Evolutionary conservation across 2,329 filamentous ascomycete genomes (phyloP).

Genomic region (Fusarium sp.): DNA sequence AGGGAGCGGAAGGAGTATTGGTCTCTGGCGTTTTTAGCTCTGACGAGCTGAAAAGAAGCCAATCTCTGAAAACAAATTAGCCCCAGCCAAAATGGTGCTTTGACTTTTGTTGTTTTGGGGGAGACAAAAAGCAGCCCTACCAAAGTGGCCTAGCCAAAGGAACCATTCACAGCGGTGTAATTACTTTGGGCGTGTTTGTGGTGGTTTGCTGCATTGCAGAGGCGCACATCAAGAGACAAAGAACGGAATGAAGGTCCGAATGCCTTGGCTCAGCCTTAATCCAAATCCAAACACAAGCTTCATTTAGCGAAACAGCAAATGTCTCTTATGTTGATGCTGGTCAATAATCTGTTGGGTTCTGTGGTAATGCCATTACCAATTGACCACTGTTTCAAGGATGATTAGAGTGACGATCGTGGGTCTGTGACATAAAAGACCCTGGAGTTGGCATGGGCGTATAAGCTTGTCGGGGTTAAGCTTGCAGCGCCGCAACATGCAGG

Average conservation of each 20-base stretch:
- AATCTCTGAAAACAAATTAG: constrained; percentile 18
- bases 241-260: background rate
- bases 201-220: background rate
- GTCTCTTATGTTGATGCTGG: background rate
- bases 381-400: background rate
- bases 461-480: constrained; percentile 33
- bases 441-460: constrained; percentile 26
- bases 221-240: background rate
- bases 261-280: background rate
- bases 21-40: constrained; percentile 1
- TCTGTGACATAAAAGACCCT: constrained; percentile 24
- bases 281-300: background rate
- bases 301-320: background rate
- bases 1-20: background rate
- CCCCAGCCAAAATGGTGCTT: background rate
- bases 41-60: constrained; percentile 14
- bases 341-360: background rate
- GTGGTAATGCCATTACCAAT: background rate
- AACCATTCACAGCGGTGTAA: background rate
- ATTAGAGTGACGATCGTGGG: background rate
- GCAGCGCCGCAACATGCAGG: constrained; percentile 6
- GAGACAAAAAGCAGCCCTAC: constrained; percentile 4
- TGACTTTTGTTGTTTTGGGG: background rate
- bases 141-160: background rate
- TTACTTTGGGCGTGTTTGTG: background rate